Conservation (phyloP, 2,329 filamentous ascomycete genomes). For the Cercospora sp. region DNA sequence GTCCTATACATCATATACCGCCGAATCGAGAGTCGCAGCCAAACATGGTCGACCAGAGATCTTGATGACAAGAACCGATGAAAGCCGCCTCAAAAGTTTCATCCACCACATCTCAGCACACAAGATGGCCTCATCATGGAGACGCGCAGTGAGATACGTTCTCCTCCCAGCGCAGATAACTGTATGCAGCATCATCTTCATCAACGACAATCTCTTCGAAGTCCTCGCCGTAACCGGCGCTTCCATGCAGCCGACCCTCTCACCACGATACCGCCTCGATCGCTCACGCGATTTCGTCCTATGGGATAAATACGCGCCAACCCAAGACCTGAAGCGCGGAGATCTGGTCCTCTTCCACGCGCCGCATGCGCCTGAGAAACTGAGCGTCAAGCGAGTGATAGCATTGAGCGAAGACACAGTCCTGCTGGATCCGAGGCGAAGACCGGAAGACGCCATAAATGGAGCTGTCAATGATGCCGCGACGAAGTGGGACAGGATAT, state of each 20-base stretch:
- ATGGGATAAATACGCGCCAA: constrained; percentile 37
- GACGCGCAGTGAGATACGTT: constrained; percentile 10
- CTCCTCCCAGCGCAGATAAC: constrained; percentile 16
- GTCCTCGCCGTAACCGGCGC: constrained; percentile 42
- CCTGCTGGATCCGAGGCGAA: constrained; percentile 53
- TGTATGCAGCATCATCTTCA: constrained; percentile 27
- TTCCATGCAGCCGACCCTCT: constrained; percentile 51
- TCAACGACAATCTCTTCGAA: constrained; percentile 46
- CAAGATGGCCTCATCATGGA: constrained; percentile 5
- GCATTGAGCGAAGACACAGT: constrained; percentile 79
- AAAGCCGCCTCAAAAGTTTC: not conserved
- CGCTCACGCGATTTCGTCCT: constrained; percentile 43
- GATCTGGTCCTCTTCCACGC: constrained; percentile 49
- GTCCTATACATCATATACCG: constrained; percentile 8
- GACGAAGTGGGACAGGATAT: constrained; percentile 33
- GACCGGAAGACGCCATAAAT: constrained; percentile 38
- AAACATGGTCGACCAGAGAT: constrained; percentile 6
- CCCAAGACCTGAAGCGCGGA: constrained; percentile 41
- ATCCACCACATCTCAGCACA: not conserved
- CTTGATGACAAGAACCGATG: constrained; percentile 2
- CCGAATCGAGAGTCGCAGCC: constrained; percentile 6
- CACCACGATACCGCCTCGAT: constrained; percentile 43
- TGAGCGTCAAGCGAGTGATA: constrained; percentile 79
- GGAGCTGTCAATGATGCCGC: constrained; percentile 37
- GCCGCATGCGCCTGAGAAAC: constrained; percentile 66